Evolutionary conservation across 305 asterid species (phyloP).

Genomic region (Ajuga reptans): DNA sequence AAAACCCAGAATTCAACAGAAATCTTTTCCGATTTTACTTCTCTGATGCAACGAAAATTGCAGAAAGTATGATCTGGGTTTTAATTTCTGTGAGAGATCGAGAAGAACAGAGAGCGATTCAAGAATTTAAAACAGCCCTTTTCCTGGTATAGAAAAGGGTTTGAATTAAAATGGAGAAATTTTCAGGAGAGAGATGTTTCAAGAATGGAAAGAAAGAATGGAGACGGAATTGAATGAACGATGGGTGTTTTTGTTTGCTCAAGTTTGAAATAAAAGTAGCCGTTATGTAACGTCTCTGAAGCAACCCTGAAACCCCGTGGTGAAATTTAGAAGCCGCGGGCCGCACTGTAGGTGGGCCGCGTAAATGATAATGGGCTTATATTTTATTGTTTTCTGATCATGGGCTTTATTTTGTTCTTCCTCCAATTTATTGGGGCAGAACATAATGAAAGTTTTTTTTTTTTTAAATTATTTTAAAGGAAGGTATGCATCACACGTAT

Average conservation of each 20-base stretch:
- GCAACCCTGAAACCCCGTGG: not conserved
- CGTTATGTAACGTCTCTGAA: conserved; percentile 49
- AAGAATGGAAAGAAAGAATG: not conserved
- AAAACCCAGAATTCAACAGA: not conserved
- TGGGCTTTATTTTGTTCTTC: not conserved
- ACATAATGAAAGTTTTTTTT: too few species aligned
- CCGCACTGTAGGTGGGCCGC: not conserved
- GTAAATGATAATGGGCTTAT: not conserved
- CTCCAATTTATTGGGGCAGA: not conserved
- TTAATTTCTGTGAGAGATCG: not conserved
- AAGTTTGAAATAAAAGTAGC: conserved; percentile 33
- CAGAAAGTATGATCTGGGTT: not conserved
- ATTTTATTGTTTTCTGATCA: not conserved
- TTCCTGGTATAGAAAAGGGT: not conserved
- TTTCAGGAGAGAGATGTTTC: not conserved
- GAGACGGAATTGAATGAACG: conserved; percentile 3
- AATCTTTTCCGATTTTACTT: not conserved
- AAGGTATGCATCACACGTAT: too few species aligned
- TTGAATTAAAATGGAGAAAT: not conserved
- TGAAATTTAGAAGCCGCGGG: not conserved
- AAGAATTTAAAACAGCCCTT: not conserved
- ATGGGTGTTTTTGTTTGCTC: conserved; percentile 2
- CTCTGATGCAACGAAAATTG: not conserved
- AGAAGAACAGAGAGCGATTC: not conserved
- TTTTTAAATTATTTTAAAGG: too few species aligned